Percentiles rank a stretch among this genome's conserved stretches.
Conservation (phyloP, 495 filamentous ascomycete species). For the Aspergillus bridgeri region DNA sequence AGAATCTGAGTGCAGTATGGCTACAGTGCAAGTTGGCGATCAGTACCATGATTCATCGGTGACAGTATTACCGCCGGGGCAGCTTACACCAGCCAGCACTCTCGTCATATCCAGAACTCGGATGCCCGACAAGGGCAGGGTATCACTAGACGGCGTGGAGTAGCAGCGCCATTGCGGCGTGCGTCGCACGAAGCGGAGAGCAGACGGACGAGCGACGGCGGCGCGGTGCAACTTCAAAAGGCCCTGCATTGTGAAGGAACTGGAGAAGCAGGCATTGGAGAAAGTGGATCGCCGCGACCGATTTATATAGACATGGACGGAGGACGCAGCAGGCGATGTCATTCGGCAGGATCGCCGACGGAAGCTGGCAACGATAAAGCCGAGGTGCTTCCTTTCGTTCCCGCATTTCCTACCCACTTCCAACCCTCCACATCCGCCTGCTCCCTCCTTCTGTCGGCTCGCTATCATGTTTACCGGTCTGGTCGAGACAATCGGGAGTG, state of each 20-base stretch:
- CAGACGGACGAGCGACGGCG: conserved; percentile 25
- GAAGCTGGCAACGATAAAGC: conserved; percentile 33
- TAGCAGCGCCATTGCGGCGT: conserved; percentile 32
- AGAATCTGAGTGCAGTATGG: conserved; percentile 97
- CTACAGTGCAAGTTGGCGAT: conserved; percentile 43
- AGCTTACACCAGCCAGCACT: conserved; percentile 89
- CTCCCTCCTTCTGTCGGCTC: conserved; percentile 11
- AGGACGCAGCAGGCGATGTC: neutral
- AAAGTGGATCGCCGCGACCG: neutral
- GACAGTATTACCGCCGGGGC: neutral
- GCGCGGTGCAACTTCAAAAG: conserved; percentile 23
- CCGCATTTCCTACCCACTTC: conserved; percentile 17
- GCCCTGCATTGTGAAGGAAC: conserved; percentile 20
- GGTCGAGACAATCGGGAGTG: conserved; percentile 92
- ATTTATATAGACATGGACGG: neutral
- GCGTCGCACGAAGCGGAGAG: conserved; percentile 8
- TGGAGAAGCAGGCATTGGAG: conserved; percentile 8
- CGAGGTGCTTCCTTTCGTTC: conserved; percentile 17
- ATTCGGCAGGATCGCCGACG: conserved; percentile 15
- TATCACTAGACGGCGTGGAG: conserved; percentile 33
- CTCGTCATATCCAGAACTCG: conserved; percentile 94
- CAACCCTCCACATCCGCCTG: conserved; percentile 7
- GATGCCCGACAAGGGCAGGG: conserved; percentile 75
- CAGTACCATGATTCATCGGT: conserved; percentile 14
- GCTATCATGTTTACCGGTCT: conserved; percentile 91